Evolutionary conservation across 2,329 filamentous ascomycete genomes (phyloP), one percentile per base, ranked within the genome.

Genomic region (Aschersonia sp.): DNA sequence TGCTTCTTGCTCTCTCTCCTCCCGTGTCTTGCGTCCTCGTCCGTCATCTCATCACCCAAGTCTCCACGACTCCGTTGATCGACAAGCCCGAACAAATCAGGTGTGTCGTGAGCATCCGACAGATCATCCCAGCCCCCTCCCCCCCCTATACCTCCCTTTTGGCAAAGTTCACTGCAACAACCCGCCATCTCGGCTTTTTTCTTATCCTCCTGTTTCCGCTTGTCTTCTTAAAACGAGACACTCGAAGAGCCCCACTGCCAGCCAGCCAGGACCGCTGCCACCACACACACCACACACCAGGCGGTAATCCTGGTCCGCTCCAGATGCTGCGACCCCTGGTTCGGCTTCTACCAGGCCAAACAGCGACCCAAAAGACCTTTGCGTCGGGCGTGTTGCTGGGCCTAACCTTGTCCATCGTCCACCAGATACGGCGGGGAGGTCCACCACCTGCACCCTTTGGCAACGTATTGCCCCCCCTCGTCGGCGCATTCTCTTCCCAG

Each of bases 381-480:
- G 45, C 45, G 31, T 41, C 45, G 35, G 42, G 40, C 43, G 37
- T 43, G 6, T 46, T n/a, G 42, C 29, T 41, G 40, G 43, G 37
- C 29, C 43, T 44, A 37, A 31, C 46, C 43, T 42, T 46, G 46
- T 44, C 43, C 32, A 46, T 37, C 49, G 46, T 43, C 49, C 46
- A 46, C 46, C 12, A 43, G 29, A 22, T 41, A 14, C n/a, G 42
- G 46, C 44, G 41, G 46, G 40, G 49, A 40, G 44, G 42, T 50
- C 46, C 49, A 50, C 46, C 33, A 40, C 41, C 43, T 47, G 8
- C 43, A 50, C 32, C 32, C 8, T 41, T 12, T 43, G 31, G 30
- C 35, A 46, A 42, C 30, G 32, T 43, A 37, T 50, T 12, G 11
- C 43, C n/a, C 43, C 33, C 14, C 41, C 35, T 41, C n/a, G 30